Evolutionary conservation across 192 early-diverging fungal genomes (phyloP), one percentile per base, ranked within the genome.

Genomic region (Powellomyces hirtus): DNA sequence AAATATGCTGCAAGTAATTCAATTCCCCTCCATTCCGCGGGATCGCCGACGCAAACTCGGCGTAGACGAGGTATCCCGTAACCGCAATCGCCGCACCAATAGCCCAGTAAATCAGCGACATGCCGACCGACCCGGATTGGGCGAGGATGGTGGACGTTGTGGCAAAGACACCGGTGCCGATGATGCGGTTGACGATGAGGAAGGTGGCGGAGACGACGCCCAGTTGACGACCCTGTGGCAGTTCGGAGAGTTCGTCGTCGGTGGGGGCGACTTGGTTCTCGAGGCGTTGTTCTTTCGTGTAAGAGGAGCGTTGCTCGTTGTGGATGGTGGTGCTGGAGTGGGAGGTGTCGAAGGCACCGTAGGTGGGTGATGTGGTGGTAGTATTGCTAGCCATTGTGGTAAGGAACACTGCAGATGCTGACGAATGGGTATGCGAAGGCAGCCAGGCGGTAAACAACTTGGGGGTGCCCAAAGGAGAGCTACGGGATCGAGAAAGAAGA

Each of bases 11-110:
- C 20, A 67, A 40, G 29, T 67, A 67, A 18, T 67, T 67, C 76
- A 85, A 78, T 67, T 89, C 87, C 24, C 87, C 87, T 11, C 87
- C 87, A 59, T 79, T 81, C 1, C 67, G 49, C 1, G 77, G 76
- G 34, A 86, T 59, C 82, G 40, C 59, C 2, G 55, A 26, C 3
- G 70, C 73, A 50, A 40, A 69, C 59, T 58, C 72, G 35, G 64
- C 37, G 38, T 56, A 73, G 4, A 73, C 72, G 16, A 67, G 38
- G 13, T 76, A 34, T 27, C 76, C 78, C 4, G 73, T 34, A 45
- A 70, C 59, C 7, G 78, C 78, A 24, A 79, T 58, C 5, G 75
- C 34, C 24, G 52, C 75, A 18, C 78, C 79, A 29, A 80, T 29
- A 18, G 63, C 29, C 79, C 79, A 81, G 20, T 81, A 58, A 20